Percentiles rank a stretch among this genome's conserved stretches.
Conservation (phyloP, 208 protist species). For the Sergeia podlipaevii region DNA sequence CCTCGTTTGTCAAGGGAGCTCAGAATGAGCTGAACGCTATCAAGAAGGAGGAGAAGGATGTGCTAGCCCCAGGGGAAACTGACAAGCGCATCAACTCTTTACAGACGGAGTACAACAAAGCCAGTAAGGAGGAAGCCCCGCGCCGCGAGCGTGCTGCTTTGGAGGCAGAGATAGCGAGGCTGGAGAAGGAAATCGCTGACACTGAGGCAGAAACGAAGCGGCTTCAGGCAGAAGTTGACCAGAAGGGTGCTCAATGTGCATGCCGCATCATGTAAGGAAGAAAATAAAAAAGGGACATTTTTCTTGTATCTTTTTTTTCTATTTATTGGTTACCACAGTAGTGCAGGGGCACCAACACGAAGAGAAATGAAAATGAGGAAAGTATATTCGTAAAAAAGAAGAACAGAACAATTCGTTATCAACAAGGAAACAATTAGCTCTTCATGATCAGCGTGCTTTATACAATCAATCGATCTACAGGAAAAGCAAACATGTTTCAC, state of each 20-base stretch:
- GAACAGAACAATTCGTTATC: no score
- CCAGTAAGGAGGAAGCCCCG: slow-evolving; percentile 19
- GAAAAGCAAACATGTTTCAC: no score
- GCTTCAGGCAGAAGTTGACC: slow-evolving; percentile 47
- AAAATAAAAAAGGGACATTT: no score
- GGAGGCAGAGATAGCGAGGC: slow-evolving; percentile 28
- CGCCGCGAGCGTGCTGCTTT: slow-evolving; percentile 41
- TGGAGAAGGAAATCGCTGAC: slow-evolving; percentile 61
- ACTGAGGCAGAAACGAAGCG: slow-evolving; percentile 37
- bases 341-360: no score
- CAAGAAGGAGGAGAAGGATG: slow-evolving; percentile 8
- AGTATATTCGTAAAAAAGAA: no score
- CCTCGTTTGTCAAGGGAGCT: slow-evolving; percentile 12
- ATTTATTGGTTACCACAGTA: neutral
- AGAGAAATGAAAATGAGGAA: no score
- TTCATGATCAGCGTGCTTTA: no score
- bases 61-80: slow-evolving; percentile 9
- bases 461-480: no score
- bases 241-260: slow-evolving; percentile 38
- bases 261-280: slow-evolving; percentile 58
- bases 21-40: slow-evolving; percentile 18
- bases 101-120: slow-evolving; percentile 45
- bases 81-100: slow-evolving; percentile 19
- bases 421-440: no score
- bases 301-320: neutral